Evolutionary conservation across 2,329 filamentous ascomycete species (phyloP).

Genomic region (Phaeosphaeria sp.): DNA sequence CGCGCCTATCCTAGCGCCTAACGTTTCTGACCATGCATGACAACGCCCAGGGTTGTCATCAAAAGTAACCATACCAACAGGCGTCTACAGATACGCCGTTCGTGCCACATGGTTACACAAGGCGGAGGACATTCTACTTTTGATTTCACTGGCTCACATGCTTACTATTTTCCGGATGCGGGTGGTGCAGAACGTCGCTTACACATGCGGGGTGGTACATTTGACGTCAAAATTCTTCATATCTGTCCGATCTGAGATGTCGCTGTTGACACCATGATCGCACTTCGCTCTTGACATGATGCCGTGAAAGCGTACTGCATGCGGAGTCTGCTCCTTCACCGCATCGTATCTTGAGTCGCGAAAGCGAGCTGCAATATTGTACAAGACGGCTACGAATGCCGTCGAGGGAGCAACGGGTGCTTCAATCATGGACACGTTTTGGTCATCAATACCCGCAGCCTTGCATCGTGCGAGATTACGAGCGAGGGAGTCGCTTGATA

Average conservation of each 20-base stretch:
- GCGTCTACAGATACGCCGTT: background rate
- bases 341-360: background rate
- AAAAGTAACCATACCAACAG: background rate
- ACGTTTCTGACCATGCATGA: conserved; percentile 1
- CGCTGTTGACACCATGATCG: background rate
- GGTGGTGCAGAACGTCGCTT: background rate
- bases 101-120: background rate
- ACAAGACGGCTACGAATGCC: background rate
- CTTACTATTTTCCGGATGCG: background rate
- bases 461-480: background rate
- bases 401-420: background rate
- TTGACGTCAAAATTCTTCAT: background rate
- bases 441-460: background rate
- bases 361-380: background rate
- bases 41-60: background rate
- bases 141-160: background rate
- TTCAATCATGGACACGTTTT: too few relatives aligned
- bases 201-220: background rate
- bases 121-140: background rate
- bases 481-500: too few relatives aligned
- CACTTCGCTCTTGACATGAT: background rate
- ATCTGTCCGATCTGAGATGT: background rate
- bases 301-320: background rate
- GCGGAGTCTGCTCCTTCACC: background rate
- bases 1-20: conserved; percentile 3